phyloP scores from a whole-genome alignment of 306 rosid genomes.

The Pterocarpus macrocarpus region DNA sequence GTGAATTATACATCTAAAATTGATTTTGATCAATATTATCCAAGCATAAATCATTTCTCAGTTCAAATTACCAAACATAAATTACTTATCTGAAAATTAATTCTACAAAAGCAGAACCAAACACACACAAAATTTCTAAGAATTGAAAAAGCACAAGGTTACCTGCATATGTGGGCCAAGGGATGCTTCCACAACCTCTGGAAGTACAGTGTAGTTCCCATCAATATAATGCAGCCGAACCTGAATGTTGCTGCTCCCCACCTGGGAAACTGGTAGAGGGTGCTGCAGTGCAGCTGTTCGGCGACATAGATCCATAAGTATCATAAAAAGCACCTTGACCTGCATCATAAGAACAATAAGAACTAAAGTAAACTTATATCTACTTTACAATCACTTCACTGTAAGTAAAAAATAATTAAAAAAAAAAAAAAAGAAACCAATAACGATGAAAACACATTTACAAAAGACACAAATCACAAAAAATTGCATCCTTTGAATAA shows the following conservation, averaged over 20 bases:
- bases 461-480: slow-evolving; percentile 4
- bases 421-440: background rate
- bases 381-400: background rate
- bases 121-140: background rate
- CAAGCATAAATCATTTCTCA: too few relatives aligned
- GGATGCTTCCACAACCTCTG: slow-evolving; percentile 99
- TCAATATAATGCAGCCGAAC: slow-evolving; percentile 97
- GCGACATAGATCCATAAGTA: slow-evolving; percentile 94
- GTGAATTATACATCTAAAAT: too few relatives aligned
- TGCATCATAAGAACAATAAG: slow-evolving; percentile 44
- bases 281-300: slow-evolving; percentile 83
- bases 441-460: background rate
- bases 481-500: slow-evolving; percentile 4
- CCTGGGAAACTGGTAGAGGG: slow-evolving; percentile 96
- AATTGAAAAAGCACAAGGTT: slow-evolving; percentile 37
- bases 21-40: too few relatives aligned
- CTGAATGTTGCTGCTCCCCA: slow-evolving; percentile 87
- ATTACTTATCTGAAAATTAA: too few relatives aligned
- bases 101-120: too few relatives aligned
- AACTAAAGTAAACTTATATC: slow-evolving; percentile 29
- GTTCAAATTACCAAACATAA: too few relatives aligned
- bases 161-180: slow-evolving; percentile 99
- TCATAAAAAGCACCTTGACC: slow-evolving; percentile 96
- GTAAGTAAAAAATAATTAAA: background rate
- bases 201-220: slow-evolving; percentile 95